phyloP scores from a whole-genome alignment of 306 rosid genomes.

The Neltuma alba region DNA sequence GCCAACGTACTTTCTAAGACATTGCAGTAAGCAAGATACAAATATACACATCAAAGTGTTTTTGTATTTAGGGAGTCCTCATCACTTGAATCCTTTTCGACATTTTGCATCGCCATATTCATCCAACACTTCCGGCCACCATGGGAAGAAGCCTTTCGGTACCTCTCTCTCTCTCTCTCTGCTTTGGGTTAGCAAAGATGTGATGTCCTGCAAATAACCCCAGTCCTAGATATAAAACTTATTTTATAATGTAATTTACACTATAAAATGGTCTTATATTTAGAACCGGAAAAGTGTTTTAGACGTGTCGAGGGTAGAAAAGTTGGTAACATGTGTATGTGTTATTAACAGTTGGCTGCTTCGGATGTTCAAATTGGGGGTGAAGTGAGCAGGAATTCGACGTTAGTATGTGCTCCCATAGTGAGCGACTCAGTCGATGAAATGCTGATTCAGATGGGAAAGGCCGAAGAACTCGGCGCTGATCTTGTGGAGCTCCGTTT shows the following conservation, averaged over 20 bases:
- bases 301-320: too few relatives aligned
- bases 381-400: constrained; percentile 47
- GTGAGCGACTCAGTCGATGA: constrained; percentile 48
- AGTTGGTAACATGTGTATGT: neutral
- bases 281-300: too few relatives aligned
- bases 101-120: neutral
- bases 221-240: too few relatives aligned
- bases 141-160: constrained; percentile 8
- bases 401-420: constrained; percentile 53
- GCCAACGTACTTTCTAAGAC: neutral
- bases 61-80: neutral
- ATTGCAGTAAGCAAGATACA: neutral
- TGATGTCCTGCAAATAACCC: too few relatives aligned
- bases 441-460: constrained; percentile 49
- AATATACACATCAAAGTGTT: neutral
- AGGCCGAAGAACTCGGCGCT: constrained; percentile 56
- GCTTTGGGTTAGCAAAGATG: too few relatives aligned
- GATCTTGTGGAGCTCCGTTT: constrained; percentile 59
- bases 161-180: neutral
- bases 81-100: neutral
- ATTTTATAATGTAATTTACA: too few relatives aligned
- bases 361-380: constrained; percentile 22
- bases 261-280: too few relatives aligned
- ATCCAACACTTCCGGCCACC: neutral
- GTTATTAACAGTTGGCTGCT: constrained; percentile 30